Evolutionary conservation across 176 grass and related monocot genomes (phyloP), one percentile per base, ranked within the genome.

Genomic region (Tillandsia leiboldiana): DNA sequence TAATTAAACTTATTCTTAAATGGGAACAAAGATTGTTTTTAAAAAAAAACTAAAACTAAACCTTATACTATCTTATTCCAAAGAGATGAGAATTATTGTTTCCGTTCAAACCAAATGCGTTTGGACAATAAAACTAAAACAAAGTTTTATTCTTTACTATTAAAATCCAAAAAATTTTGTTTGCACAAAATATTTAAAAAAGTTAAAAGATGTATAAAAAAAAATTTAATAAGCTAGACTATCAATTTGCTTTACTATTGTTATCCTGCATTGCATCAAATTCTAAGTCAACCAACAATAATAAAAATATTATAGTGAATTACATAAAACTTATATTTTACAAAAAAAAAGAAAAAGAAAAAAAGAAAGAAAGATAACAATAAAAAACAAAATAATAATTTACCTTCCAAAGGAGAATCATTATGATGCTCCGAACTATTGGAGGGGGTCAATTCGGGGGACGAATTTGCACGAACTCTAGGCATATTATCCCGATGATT

Each of bases 391-490:
- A 12, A 49, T 12, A 0, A 63, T 26, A 9, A n/a, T 48, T 74
- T 67, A 75, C 73, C 73, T 75, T 75, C 51, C 26, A 54, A 47
- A 2, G 63, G 9, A 51, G 50, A 67, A 23, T 54, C 13, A 2
- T 67, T 48, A 20, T 49, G 14, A n/a, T 42, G 49, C 27, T 74
- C 49, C 8, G 28, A 10, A 17, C 10, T 1, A 15, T 8, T 11
- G 1, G 22, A 42, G 20, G 9, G 10, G 9, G 66, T 7, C 28
- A 66, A 53, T 1, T 75, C 12, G 14, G 73, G 23, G 6, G 62
- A 53, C 10, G 73, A 66, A 53, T 66, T 65, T 8, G 10, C 20
- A 12, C 26, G 26, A 18, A 22, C 3, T 29, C 9, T 48, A 22
- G 0, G n/a, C 73, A 67, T 75, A 9, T 22, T 23, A 42, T 42